phyloP scores from a whole-genome alignment of 306 rosid species.

The Biancaea sappan region DNA sequence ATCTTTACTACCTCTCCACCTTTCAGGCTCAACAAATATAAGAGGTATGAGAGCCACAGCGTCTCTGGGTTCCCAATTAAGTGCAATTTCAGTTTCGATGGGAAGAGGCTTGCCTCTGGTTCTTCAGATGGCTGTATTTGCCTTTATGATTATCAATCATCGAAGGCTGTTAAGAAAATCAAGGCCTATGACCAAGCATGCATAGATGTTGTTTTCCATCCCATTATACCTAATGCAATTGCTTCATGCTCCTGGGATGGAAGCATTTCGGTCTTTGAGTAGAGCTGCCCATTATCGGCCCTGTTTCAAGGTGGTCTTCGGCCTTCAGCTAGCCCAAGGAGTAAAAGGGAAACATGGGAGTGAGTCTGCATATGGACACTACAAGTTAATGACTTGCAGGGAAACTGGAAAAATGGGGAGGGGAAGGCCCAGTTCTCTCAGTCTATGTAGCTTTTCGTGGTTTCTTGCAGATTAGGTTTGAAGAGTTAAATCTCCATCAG shows the following conservation, averaged over 20 bases:
- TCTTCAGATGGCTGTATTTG: conserved; percentile 86
- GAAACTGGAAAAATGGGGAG: neutral
- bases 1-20: conserved; percentile 75
- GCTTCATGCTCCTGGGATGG: conserved; percentile 93
- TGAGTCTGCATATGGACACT: conserved; percentile 13
- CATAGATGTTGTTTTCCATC: conserved; percentile 76
- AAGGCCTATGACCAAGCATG: conserved; percentile 80
- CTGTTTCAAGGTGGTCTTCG: neutral
- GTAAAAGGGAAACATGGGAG: neutral
- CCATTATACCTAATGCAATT: conserved; percentile 64
- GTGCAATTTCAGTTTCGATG: conserved; percentile 81
- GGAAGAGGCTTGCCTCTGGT: conserved; percentile 75
- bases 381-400: conserved; percentile 16
- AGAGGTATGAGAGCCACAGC: conserved; percentile 74
- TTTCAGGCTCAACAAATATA: conserved; percentile 84
- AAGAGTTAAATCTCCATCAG: conserved; percentile 10
- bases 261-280: conserved; percentile 66
- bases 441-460: conserved; percentile 5
- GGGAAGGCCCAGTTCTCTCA: neutral
- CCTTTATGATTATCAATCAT: conserved; percentile 67
- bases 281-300: conserved; percentile 24
- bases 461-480: conserved; percentile 15
- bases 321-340: neutral
- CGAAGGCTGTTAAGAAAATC: conserved; percentile 63
- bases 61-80: conserved; percentile 88